phyloP scores from a whole-genome alignment of 1,284 basidiomycete species.

The Pascua sp. region DNA sequence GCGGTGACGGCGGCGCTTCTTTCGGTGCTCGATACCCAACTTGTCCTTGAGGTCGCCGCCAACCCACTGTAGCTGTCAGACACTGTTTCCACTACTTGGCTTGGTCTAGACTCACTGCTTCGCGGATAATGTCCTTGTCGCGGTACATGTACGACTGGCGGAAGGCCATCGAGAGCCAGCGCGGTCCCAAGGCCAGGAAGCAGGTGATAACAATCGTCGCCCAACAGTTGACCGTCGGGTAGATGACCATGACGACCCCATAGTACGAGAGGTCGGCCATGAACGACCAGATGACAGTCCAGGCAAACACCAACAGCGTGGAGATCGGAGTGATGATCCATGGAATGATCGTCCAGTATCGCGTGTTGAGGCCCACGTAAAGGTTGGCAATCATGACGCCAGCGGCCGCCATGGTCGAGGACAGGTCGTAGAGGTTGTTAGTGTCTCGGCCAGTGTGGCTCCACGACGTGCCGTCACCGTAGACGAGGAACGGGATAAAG shows the following conservation, averaged over 20 bases:
- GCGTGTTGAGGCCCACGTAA: conserved; percentile 81
- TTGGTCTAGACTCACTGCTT: conserved; percentile 50
- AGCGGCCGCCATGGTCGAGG: conserved; percentile 83
- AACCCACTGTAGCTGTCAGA: conserved; percentile 59
- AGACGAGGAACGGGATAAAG: conserved; percentile 81
- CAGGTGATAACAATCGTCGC: conserved; percentile 66
- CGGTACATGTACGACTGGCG: conserved; percentile 34
- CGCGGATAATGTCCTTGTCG: conserved; percentile 71
- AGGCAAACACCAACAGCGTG: conserved; percentile 70
- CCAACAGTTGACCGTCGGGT: conserved; percentile 78
- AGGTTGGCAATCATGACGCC: conserved; percentile 84
- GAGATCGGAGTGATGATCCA: conserved; percentile 76
- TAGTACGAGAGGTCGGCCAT: conserved; percentile 66
- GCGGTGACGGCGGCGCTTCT: conserved; percentile 13
- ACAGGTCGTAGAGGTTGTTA: conserved; percentile 78
- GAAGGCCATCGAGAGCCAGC: conserved; percentile 30
- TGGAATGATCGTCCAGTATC: conserved; percentile 86
- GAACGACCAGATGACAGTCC: conserved; percentile 82
- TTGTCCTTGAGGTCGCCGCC: conserved; percentile 75
- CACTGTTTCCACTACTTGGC: too few species aligned
- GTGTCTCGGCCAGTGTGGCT: conserved; percentile 72
- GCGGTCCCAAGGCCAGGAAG: conserved; percentile 64
- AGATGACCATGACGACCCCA: conserved; percentile 69
- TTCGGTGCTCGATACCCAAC: conserved; percentile 59
- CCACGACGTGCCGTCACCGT: conserved; percentile 58